Base-by-base conservation (phyloP, 2,329 filamentous ascomycete species). In the Xylariales sp. region DNA sequence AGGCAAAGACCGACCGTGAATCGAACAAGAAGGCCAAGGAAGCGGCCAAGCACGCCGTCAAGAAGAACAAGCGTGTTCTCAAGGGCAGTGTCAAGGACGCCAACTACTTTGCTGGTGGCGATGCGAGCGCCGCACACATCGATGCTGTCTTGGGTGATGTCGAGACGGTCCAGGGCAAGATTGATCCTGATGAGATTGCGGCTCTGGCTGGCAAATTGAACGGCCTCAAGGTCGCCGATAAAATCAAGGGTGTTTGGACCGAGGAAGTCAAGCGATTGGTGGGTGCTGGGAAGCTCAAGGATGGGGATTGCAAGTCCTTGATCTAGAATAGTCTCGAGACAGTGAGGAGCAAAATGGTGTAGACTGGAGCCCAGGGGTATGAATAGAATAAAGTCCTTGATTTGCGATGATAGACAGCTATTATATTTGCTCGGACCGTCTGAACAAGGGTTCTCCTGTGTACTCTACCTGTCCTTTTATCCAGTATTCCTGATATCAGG, bases 21-120 rank as follows among this genome's bases (percentile, higher is more conserved):
- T 78, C 85, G 49, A 72, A 72, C 58, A 98, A 97, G 81, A 98
- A 98, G 79, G 84, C 86, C 46, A 98, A 97, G 76, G 93, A 98
- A 69, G 91, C 91, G 2, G 93, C 93, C 44, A 98, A 98, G 82
- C 96, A 89, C 60, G 93, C 93, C 11, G 86, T 93, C 58, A 98
- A 98, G 86, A 98, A 98, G 86, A 98, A 98, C 80, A 96, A 96
- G 80, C 88, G 93, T 74, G 86, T 97, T 35, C 82, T 98, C 56
- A 89, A 94, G 67, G 83, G 81, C 48, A 89, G 87, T 51, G 86
- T 91, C 68, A 98, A 98, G 78, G 93, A 98, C 53, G 90, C 87
- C 58, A 96, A 96, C 76, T 98, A 98, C 81, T 96, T 98, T 65
- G 76, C 71, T 15, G 70, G 39, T 27, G 24, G 76, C 32, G 85